Conservation (phyloP, 1,284 basidiomycete genomes). For the Athelia sp. region DNA sequence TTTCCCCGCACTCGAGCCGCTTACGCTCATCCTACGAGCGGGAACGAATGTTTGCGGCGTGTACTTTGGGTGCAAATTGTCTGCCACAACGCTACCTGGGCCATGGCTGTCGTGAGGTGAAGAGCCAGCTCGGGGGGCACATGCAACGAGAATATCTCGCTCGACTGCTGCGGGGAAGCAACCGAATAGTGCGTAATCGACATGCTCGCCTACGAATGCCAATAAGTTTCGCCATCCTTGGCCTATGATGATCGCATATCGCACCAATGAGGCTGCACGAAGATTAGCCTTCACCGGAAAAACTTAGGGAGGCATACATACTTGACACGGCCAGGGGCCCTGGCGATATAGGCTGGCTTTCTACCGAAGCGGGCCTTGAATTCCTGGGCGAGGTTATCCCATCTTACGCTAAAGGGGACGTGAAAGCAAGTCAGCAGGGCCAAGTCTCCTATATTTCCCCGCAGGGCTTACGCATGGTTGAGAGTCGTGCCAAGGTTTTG, state of each 20-base stretch:
- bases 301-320: slow-evolving; percentile 29
- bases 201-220: slow-evolving; percentile 68
- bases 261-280: slow-evolving; percentile 30
- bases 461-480: slow-evolving; percentile 45
- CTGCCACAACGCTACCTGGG: slow-evolving; percentile 50
- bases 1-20: slow-evolving; percentile 17
- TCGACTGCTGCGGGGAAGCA: slow-evolving; percentile 84
- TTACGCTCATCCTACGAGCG: slow-evolving; percentile 17
- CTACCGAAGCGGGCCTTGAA: slow-evolving; percentile 65
- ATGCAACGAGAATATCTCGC: slow-evolving; percentile 81
- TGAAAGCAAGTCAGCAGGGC: not conserved
- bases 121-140: slow-evolving; percentile 42
- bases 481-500: slow-evolving; percentile 49
- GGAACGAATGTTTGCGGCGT: slow-evolving; percentile 53
- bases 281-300: not conserved
- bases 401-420: slow-evolving; percentile 40
- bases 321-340: slow-evolving; percentile 87
- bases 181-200: slow-evolving; percentile 80
- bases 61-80: slow-evolving; percentile 67
- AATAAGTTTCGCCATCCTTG: slow-evolving; percentile 1
- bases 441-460: not conserved
- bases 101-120: slow-evolving; percentile 14
- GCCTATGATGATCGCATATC: slow-evolving; percentile 4
- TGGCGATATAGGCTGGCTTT: slow-evolving; percentile 64
- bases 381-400: slow-evolving; percentile 57